Evolutionary conservation across 345 rosid species (phyloP).

Genomic region (Hibiscus trionum): DNA sequence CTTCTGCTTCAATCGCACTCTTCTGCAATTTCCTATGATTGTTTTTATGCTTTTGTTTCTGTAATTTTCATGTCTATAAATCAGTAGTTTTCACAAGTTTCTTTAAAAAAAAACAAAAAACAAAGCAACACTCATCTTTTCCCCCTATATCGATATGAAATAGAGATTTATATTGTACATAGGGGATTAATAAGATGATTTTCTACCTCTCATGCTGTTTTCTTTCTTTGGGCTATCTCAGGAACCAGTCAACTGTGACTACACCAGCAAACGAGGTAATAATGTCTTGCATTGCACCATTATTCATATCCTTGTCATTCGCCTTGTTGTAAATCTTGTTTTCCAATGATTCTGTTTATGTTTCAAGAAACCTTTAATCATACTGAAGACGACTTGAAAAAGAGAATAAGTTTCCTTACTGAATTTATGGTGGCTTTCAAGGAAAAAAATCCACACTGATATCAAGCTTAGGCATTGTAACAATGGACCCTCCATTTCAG

Average conservation of each 20-base stretch:
- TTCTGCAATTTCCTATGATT: too few species aligned
- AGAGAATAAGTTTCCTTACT: conserved; percentile 34
- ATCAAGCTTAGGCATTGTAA: conserved; percentile 27
- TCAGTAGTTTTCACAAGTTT: too few species aligned
- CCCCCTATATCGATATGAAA: too few species aligned
- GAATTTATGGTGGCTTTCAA: conserved; percentile 24
- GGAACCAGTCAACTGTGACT: not conserved
- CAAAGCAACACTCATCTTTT: too few species aligned
- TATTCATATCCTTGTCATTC: not conserved
- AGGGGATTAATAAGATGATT: not conserved
- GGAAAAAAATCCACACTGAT: conserved; percentile 37
- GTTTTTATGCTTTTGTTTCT: too few species aligned
- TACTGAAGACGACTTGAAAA: conserved; percentile 28
- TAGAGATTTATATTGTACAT: too few species aligned
- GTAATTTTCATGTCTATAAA: too few species aligned
- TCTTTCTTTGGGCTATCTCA: not conserved
- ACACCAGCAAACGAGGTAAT: not conserved
- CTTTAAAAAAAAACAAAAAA: too few species aligned
- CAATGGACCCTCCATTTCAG: conserved; percentile 33
- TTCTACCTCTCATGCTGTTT: not conserved
- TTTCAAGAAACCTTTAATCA: conserved; percentile 16
- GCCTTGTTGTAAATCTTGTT: not conserved
- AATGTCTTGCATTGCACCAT: not conserved
- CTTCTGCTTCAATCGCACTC: too few species aligned
- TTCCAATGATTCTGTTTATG: not conserved